Evolutionary conservation across 768 basidiomycete genomes (phyloP), one percentile per base, ranked within the genome.

Genomic region (Amanita polypyramis): DNA sequence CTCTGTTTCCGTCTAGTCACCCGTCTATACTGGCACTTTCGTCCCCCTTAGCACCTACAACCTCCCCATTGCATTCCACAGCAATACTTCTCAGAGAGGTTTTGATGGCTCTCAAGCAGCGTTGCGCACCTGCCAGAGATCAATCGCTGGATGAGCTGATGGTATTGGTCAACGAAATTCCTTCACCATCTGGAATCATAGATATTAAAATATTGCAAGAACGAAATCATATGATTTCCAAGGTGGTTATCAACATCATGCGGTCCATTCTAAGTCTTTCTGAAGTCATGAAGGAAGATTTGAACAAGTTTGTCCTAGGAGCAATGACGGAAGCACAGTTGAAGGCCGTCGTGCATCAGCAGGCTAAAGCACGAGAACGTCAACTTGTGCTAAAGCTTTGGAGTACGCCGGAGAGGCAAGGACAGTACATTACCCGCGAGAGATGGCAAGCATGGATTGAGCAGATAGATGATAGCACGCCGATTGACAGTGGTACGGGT

Each of bases 81-180:
- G 55, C 76, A n/a, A 62, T 60, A 25, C 65, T 80, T 47, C 65
- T 86, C 21, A 71, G 69, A 25, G 79, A 82, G 45, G 63, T 79
- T 8, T 61, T 85, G 9, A 39, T 51, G 5, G 67, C 70, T 20
- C 63, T 87, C 10, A 72, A 71, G 14, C 60, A 76, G 55, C 76
- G 85, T 40, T 86, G 83, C 45, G 82, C 85, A 1, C 84, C 85
- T 5, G 65, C 72, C 14, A 73, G 82, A 30, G 85, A 88, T 54
- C 53, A 63, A 10, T 63, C 68, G 20, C 64, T 85, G 14, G 76
- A 82, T 48, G 54, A 56, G 2, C 57, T 81, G 36, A 56, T 72
- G 49, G 39, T 14, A 52, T 36, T 55, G 76, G n/a, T 60, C 63
- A 39, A 62, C 21, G 29, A 30, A 23, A 23, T 40, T 15, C 39